Base-by-base conservation (phyloP, 108 stramenopile species). In the Fragilariopsis cylindrus region DNA sequence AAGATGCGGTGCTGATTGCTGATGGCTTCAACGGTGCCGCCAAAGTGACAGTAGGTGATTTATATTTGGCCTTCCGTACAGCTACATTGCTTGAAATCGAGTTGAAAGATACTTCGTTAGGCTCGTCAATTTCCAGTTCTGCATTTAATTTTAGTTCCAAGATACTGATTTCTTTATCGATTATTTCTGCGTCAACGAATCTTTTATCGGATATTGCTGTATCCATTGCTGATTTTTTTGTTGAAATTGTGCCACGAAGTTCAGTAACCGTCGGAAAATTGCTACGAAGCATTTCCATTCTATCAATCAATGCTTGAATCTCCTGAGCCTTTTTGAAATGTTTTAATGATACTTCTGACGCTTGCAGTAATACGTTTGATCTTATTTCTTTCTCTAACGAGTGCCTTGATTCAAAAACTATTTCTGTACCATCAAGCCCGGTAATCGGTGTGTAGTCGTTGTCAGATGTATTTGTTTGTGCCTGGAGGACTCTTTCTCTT, bases 301-400 rank as follows among this genome's bases (percentile, higher is more conserved):
- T 30, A 54, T 90, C 87, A 11, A 91, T 76, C 13, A 70, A 69
- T 57, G 60, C 56, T 69, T 95, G 94, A 43, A 82, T 66, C 1
- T 73, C 73, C 48, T 82, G 71, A 19, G 94, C 94, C 21, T 88
- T 76, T 69, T 85, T 83, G 53, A 95, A 95, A 16, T 92, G 73
- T 63, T 91, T 92, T 2, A 82, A 70, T 43, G 57, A 60, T 9
- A 89, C 82, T 3, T 81, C 76, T 19, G 60, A 78, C n/a, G 69
- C 52, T 18, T 89, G 84, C 5, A 78, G 64, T 8, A 71, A 68
- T 56, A 69, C 71, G 44, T 72, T 74, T 57, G 73, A 55, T 18
- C 60, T 68, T 52, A 94, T 88, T 52, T 81, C 80, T 49, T 77
- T 57, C 39, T 92, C 90, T 1, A 94, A 84, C 12, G 89, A 78